Base-by-base conservation (phyloP, 164 flowering plant species). In the Hamamelis virginiana region DNA sequence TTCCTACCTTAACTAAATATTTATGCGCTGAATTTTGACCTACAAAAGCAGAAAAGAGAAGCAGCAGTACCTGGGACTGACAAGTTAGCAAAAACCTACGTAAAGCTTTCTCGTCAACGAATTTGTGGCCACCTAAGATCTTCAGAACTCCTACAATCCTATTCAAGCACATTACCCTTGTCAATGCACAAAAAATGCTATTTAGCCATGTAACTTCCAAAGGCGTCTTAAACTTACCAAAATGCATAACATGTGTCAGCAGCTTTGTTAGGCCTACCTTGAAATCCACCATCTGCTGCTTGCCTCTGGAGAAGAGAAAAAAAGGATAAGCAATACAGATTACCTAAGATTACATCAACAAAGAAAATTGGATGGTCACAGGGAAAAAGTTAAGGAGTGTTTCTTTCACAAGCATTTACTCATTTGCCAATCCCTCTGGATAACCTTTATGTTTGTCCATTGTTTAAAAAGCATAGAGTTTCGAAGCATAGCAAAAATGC, bases 211-310 rank as follows among this genome's bases (percentile, higher is more conserved):
- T 65, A 65, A 72, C n/a, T 27, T 62, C 45, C 5, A 19, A 57
- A 52, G 26, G 57, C 8, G 21, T 64, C n/a, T 28, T 1, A 23
- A 9, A 52, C 85, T 75, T 73, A 93, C 99, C 99, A 96, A 81
- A 96, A 93, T 65, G 98, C 97, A 78, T 93, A 96, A 72, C 98
- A 92, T 1, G 99, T 87, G 70, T 96, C 99, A 80, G 87, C 85
- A 57, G 80, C 68, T 79, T 96, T 92, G 86, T 93, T 96, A 63
- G 89, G 28, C 73, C 98, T 86, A 45, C 99, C 99, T 80, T 93
- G 98, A 80, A 91, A 85, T 58, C 99, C 99, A 68, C 98, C 98
- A 81, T 90, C 97, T 69, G 53, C 59, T 41, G 87, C 88, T 78
- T 92, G 99, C 75, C 91, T 87, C 99, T 93, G 83, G 70, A 67